Percentiles rank a stretch among this genome's conserved stretches.
phyloP scores from a whole-genome alignment of 1,284 basidiomycete species.

The Heterobasidion parviporum region DNA sequence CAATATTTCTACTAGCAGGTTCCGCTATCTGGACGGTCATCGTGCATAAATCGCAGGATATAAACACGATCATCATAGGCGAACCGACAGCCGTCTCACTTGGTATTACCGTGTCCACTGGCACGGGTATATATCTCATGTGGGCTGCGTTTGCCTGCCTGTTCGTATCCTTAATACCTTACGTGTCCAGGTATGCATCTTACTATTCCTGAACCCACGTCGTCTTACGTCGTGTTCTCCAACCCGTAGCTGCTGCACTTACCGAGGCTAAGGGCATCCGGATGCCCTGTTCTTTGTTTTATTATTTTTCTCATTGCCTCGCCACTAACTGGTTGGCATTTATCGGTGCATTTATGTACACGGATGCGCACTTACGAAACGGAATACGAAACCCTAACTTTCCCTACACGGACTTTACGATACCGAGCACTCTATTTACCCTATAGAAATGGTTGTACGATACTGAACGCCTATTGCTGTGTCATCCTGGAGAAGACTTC shows the following conservation, averaged over 20 bases:
- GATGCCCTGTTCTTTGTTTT: background rate
- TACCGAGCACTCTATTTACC: slow-evolving; percentile 2
- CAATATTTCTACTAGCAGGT: slow-evolving; percentile 57
- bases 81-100: slow-evolving; percentile 32
- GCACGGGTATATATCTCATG: slow-evolving; percentile 51
- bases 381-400: background rate
- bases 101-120: slow-evolving; percentile 55
- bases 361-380: background rate
- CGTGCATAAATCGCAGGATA: slow-evolving; percentile 50
- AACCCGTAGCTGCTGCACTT: slow-evolving; percentile 52
- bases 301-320: background rate
- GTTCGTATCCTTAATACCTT: slow-evolving; percentile 56
- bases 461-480: background rate
- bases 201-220: background rate
- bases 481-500: background rate
- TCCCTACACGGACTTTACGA: background rate
- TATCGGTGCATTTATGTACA: background rate
- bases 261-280: slow-evolving; percentile 40
- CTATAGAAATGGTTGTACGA: background rate
- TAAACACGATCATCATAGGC: slow-evolving; percentile 44
- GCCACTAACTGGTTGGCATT: background rate
- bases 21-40: slow-evolving; percentile 71
- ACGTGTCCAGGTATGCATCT: slow-evolving; percentile 53
- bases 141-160: slow-evolving; percentile 68
- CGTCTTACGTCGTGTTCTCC: background rate